phyloP scores from a whole-genome alignment of 495 filamentous ascomycete genomes.

The Pseudomonodictys pantanalensis region DNA sequence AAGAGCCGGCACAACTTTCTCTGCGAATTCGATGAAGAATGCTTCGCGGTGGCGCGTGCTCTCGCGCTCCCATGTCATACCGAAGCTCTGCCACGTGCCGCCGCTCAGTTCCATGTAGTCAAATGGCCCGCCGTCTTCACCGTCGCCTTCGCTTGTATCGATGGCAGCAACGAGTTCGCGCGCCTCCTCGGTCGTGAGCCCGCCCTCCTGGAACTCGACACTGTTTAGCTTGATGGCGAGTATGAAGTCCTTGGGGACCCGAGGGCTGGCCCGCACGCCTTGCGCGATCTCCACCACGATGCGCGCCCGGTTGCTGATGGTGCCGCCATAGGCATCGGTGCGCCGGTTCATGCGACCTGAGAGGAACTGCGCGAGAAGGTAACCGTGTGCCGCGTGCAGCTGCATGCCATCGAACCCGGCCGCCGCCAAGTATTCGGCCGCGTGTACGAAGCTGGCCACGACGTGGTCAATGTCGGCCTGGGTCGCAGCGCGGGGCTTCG shows the following conservation, averaged over 20 bases:
- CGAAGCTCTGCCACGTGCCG: constrained; percentile 59
- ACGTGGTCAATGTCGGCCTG: constrained; percentile 51
- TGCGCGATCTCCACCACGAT: constrained; percentile 53
- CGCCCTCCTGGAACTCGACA: not conserved
- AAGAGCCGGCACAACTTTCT: constrained; percentile 53
- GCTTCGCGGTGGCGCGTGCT: constrained; percentile 56
- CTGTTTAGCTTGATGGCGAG: constrained; percentile 30
- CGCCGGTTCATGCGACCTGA: constrained; percentile 58
- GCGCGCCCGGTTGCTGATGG: constrained; percentile 55
- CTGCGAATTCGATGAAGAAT: constrained; percentile 65
- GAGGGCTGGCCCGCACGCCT: constrained; percentile 46
- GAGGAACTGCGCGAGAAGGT: constrained; percentile 67
- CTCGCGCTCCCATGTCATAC: constrained; percentile 51
- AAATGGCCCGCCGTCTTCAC: constrained; percentile 37
- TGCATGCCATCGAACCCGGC: constrained; percentile 61
- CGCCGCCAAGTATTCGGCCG: constrained; percentile 55
- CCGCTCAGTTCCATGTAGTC: constrained; percentile 65
- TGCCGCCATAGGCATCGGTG: constrained; percentile 62
- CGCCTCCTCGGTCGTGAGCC: not conserved
- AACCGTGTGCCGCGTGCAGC: constrained; percentile 55
- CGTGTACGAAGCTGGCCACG: constrained; percentile 53
- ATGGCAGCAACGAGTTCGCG: not conserved
- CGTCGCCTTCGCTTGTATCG: not conserved
- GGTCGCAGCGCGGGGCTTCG: constrained; percentile 51
- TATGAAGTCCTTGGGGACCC: not conserved